Evolutionary conservation across 2,329 filamentous ascomycete genomes (phyloP), one percentile per base, ranked within the genome.

Genomic region (Trichoderma sp.): DNA sequence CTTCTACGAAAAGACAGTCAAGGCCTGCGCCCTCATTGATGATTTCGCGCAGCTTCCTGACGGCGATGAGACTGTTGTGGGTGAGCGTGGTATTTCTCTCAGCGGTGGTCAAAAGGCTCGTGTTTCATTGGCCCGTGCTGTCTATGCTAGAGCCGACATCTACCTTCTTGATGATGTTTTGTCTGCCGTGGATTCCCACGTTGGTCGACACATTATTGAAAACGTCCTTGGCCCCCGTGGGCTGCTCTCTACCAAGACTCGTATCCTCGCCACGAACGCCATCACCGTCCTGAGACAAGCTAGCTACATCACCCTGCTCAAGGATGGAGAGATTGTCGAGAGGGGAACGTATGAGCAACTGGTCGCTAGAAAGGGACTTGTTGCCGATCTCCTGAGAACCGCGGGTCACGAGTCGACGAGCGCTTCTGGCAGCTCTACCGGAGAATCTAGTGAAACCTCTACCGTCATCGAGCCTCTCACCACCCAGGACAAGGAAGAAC

Each of bases 121-220:
- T 68, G 84, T 99, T 67, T 94, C 93, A 15, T 83, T 99, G 63
- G 95, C 95, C 47, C 87, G 95, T 75, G 94, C 96, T 34, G 95
- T 99, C 1, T 99, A 99, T 74, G 93, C 96, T 59, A 87, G 95
- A 70, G 93, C 95, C n/a, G 96, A 99, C 75, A 88, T 99, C 57
- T 98, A 98, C 74, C 83, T 99, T 14, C 83, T 99, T 12, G 95
- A 99, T 71, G 95, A 99, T 75, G 91, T 93, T 67, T 83, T 99
- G 12, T 98, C 94, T 17, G 95, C 96, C 0, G 95, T 99, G n/a
- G 95, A 99, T 78, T 94, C 96, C 69, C 95, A 99, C 74, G 95
- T 99, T 66, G 95, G 95, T 57, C 86, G 92, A 68, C 95, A 99
- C 78, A 85, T 99, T 65, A 97, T 97, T 72, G 91, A 98, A 74